A percentile compares a stretch with the other conserved stretches of the same genome.
phyloP scores from a whole-genome alignment of 805 yeast species.

The Myxozyma mucilagina region DNA sequence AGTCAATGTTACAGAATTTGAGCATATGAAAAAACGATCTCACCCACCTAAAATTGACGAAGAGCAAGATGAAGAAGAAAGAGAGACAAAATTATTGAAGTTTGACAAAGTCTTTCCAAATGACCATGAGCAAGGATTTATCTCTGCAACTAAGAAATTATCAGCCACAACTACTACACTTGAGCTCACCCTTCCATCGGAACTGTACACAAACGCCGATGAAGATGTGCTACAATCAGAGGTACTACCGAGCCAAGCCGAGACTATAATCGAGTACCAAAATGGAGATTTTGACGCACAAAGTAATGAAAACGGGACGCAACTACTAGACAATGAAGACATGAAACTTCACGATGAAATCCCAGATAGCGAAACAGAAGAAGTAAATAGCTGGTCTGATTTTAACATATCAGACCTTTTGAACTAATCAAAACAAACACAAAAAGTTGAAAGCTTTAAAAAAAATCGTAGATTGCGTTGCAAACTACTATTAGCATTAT shows the following conservation, averaged over 20 bases:
- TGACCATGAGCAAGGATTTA: not conserved
- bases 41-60: not conserved
- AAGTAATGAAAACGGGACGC: not conserved
- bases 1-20: too few species aligned
- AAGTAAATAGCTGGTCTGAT: not conserved
- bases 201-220: too few species aligned
- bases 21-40: not conserved
- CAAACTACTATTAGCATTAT: not conserved
- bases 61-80: not conserved
- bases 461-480: not conserved
- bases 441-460: not conserved
- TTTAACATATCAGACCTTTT: not conserved
- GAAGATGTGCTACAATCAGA: not conserved
- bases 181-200: too few species aligned
- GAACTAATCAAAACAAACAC: not conserved
- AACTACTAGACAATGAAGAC: not conserved
- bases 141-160: not conserved
- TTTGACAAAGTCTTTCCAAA: not conserved
- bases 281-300: not conserved
- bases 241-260: not conserved
- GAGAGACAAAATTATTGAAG: not conserved
- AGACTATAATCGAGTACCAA: not conserved
- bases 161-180: not conserved
- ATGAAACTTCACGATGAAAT: not conserved
- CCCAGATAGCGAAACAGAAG: conserved; percentile 10